Evolutionary conservation across 352 stramenopile genomes (phyloP), one percentile per base, ranked within the genome.

Genomic region (Pythium dissotocum): DNA sequence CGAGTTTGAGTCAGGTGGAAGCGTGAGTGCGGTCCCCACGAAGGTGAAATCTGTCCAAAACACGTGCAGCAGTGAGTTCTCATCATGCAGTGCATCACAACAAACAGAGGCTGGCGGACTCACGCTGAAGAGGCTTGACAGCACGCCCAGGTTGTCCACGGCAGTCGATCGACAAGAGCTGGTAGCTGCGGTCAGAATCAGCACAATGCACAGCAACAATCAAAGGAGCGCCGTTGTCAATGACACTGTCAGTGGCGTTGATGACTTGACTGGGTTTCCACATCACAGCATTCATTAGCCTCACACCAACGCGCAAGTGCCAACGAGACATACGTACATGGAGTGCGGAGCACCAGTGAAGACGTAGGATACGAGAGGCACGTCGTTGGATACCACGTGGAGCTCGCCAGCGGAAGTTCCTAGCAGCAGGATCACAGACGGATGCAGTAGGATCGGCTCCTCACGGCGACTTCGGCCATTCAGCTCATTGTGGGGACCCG

Each of bases 301-400:
- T 28, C 6, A 13, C 21, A 8, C 18, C 44, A 7, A 13, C 16
- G 0, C 44, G 5, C 18, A 52, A 3, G 16, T 18, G 18, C 2
- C 16, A 16, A 52, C 10, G 10, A 44, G 38, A 67, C 82, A 58
- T 77, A 92, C 84, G 61, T 77, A 92, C 84, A 92, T 81, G 49
- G 77, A 53, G 10, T 51, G 51, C 38, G 85, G 82, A 3, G 48
- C 65, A 40, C 65, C 58, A 10, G 76, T 69, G 16, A 91, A 33
- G 44, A 88, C 80, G 32, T 79, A 77, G 12, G 85, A 84, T 2
- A 68, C 61, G 7, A 89, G 35, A 1, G 79, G 14, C 30, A 88
- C 63, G 2, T 75, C 78, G 32, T 87, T 89, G 26, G 66, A 58
- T 40, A 85, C 66, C 36, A 85, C 79, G 60, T 78, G 75, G 18